Percentiles rank a stretch among this genome's conserved stretches.
phyloP scores from a whole-genome alignment of 192 early-diverging fungal genomes.

The Podila minutissima region DNA sequence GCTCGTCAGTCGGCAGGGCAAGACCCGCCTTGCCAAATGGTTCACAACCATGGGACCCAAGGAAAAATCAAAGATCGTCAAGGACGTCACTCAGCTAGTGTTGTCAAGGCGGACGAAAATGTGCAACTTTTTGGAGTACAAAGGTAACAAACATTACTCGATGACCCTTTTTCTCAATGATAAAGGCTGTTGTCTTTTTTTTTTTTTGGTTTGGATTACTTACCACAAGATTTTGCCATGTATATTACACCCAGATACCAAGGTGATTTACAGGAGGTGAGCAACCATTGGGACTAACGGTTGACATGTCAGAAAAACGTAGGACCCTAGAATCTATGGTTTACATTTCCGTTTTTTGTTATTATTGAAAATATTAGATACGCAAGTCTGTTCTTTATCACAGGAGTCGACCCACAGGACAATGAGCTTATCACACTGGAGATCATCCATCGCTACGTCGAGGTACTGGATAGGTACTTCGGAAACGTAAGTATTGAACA shows the following conservation, averaged over 20 bases:
- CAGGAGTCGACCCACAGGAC: conserved; percentile 92
- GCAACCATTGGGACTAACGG: background rate
- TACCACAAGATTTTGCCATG: background rate
- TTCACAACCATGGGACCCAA: conserved; percentile 81
- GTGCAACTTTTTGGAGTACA: conserved; percentile 99
- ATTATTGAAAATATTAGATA: conserved; percentile 70
- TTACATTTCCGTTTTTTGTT: background rate
- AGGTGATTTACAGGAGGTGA: conserved; percentile 71
- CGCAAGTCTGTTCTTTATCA: conserved; percentile 95
- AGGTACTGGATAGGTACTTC: conserved; percentile 97
- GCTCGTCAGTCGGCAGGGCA: conserved; percentile 85
- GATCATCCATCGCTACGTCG: conserved; percentile 98
- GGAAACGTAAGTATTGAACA: conserved; percentile 73
- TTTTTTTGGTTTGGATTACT: background rate
- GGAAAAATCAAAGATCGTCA: conserved; percentile 94
- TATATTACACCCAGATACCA: conserved; percentile 55
- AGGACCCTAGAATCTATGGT: too few species aligned
- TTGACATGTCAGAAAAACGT: too few species aligned
- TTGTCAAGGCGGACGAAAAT: conserved; percentile 90
- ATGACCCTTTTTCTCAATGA: too few species aligned
- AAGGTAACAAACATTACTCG: conserved; percentile 58
- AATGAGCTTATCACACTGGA: conserved; percentile 96
- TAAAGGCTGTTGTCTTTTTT: background rate
- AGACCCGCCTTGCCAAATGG: conserved; percentile 86
- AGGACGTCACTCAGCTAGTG: conserved; percentile 93